phyloP scores from a whole-genome alignment of 2,329 filamentous ascomycete genomes.

The Shiraia sp. region DNA sequence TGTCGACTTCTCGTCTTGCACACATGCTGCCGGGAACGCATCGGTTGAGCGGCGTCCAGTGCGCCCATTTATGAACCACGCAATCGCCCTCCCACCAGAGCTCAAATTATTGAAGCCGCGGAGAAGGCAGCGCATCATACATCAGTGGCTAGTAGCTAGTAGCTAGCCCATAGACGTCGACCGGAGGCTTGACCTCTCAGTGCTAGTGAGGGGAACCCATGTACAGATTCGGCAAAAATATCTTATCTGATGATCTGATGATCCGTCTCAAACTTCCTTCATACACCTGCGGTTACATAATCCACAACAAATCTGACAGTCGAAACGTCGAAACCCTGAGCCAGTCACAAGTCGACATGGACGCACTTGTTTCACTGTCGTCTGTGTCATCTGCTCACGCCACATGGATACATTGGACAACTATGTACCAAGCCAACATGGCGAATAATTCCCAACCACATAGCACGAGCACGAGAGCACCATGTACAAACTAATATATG shows the following conservation, averaged over 20 bases:
- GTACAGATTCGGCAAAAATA: conserved; percentile 15
- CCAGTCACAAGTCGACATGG: conserved; percentile 8
- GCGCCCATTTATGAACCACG: background rate
- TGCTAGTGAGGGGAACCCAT: conserved; percentile 14
- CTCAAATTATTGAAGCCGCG: conserved; percentile 5
- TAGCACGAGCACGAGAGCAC: conserved; percentile 8
- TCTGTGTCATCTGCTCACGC: background rate
- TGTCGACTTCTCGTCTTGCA: background rate
- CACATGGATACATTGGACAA: no score
- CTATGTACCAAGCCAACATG: background rate
- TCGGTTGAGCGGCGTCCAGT: no score
- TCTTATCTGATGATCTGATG: conserved; percentile 36
- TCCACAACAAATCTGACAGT: background rate
- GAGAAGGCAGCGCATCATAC: conserved; percentile 14
- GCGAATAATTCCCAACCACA: conserved; percentile 6
- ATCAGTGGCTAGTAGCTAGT: conserved; percentile 6
- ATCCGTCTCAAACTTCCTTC: background rate
- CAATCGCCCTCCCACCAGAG: background rate
- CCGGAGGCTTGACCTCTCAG: conserved; percentile 14
- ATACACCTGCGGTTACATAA: background rate
- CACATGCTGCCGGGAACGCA: no score
- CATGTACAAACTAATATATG: no score
- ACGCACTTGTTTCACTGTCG: background rate
- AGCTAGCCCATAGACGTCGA: no score
- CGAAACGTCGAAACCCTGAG: conserved; percentile 4